Percentiles rank a stretch among this genome's conserved stretches.
phyloP scores from a whole-genome alignment of 768 basidiomycete species.

The Suillus fuscotomentosus region DNA sequence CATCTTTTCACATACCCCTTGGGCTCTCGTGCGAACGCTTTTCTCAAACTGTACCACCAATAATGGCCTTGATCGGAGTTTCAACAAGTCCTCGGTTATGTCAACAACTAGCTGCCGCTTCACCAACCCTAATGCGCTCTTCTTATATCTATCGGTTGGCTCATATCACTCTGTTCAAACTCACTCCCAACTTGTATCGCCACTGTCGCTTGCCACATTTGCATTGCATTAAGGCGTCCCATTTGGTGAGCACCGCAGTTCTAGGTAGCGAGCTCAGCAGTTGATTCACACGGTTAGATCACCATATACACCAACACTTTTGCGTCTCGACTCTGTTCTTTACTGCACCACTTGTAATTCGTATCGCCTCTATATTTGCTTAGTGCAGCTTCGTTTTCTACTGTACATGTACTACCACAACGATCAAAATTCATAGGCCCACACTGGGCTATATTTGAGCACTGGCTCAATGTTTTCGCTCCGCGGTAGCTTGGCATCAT shows the following conservation, averaged over 20 bases:
- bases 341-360: not conserved
- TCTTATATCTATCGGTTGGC: conserved; percentile 2
- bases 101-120: not conserved
- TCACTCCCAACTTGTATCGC: conserved; percentile 1
- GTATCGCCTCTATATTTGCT: not conserved
- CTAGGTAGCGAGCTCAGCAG: too few species aligned
- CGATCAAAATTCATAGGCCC: not conserved
- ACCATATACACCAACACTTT: not conserved
- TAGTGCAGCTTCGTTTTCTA: not conserved
- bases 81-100: not conserved
- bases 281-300: not conserved
- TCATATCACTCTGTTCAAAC: not conserved
- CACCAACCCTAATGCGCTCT: not conserved
- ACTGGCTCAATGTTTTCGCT: not conserved
- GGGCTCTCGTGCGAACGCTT: not conserved
- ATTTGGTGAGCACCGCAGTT: not conserved
- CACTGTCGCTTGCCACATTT: not conserved
- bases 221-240: not conserved
- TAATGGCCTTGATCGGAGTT: not conserved
- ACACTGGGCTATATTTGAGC: not conserved
- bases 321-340: not conserved
- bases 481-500: not conserved
- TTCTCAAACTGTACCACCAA: not conserved
- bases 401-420: not conserved
- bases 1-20: not conserved